Evolutionary conservation across 2,329 filamentous ascomycete genomes (phyloP).

Genomic region (Botryotinia calthae): DNA sequence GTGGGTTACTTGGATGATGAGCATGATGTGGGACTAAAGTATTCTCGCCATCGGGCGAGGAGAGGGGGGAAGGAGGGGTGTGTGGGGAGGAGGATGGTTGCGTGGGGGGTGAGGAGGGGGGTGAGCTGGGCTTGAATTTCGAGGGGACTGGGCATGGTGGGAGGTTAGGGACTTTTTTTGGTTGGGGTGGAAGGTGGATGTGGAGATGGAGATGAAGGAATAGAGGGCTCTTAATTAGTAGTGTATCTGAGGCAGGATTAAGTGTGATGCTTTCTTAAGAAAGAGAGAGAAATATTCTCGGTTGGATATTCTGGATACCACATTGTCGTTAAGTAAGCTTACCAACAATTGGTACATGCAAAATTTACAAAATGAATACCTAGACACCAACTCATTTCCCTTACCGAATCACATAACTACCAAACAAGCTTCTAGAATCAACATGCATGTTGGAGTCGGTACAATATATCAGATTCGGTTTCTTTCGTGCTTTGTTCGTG

Average conservation of each 20-base stretch:
- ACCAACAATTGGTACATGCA: not conserved
- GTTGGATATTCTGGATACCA: rapidly evolving
- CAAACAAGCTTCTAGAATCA: not conserved
- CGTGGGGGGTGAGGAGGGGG: not conserved
- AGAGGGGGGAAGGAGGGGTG: not conserved
- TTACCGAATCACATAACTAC: not conserved
- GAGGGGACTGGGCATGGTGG: not conserved
- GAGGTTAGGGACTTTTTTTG: not conserved
- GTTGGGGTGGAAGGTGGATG: not conserved
- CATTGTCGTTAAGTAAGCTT: not conserved
- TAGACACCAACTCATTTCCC: not conserved
- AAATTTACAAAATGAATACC: not conserved
- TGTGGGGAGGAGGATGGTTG: not conserved
- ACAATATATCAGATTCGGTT: not conserved
- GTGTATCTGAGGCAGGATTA: not conserved
- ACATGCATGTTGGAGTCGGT: not conserved
- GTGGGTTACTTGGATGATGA: not conserved
- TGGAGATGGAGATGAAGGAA: not conserved
- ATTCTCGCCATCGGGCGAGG: slow-evolving; percentile 3
- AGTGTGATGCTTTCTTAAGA: rapidly evolving
- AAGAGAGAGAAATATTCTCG: not conserved
- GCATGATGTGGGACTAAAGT: not conserved
- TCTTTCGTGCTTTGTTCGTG: not conserved
- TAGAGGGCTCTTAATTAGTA: not conserved
- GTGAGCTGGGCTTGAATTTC: not conserved